Evolutionary conservation across 2,329 filamentous ascomycete species (phyloP), one percentile per base, ranked within the genome.

Genomic region (Periconia sp.): DNA sequence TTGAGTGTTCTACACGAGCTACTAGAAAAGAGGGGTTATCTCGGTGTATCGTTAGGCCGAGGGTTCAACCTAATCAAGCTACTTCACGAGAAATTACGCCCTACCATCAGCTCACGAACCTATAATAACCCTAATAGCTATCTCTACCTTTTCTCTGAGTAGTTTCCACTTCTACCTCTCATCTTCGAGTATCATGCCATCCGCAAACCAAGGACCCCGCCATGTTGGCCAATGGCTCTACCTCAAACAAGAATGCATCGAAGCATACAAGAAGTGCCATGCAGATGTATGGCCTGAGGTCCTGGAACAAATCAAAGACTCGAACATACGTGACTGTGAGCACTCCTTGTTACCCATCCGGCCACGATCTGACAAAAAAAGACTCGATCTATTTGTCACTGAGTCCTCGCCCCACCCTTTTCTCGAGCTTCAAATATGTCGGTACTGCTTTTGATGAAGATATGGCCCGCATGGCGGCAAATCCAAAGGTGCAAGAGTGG

Each of bases 341-440:
- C 48, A 7, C 16, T 3, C 1, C 13, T 83, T 86, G 70, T 48
- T n/a, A n/a, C n/a, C 77, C 69, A 21, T 44, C 11, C 24, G 21
- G 16, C 6, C 25, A 5, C 17, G 5, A 26, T 11, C 17, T n/a
- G n/a, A n/a, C n/a, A n/a, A n/a, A n/a, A n/a, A n/a, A n/a, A n/a
- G 86, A 91, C 59, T 88, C 83, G 52, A 80, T 92, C 64, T 90
- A 81, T 71, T 82, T 88, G 56, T 85, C 89, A 60, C 76, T 83
- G 10, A 70, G 66, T 4, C 78, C 79, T 0, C 72, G 80, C 4
- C 61, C 61, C 40, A 84, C 85, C 29, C 76, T 92, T 1, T 92
- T 92, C 63, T 86, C 86, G 0, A 83, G 76, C 17, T 89, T 91
- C 76, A 91, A 89, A 66, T 92, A 92, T 59, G 76, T 87, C n/a